Evolutionary conservation across 2,329 filamentous ascomycete species (phyloP).

Genomic region (Neurospora sp.): DNA sequence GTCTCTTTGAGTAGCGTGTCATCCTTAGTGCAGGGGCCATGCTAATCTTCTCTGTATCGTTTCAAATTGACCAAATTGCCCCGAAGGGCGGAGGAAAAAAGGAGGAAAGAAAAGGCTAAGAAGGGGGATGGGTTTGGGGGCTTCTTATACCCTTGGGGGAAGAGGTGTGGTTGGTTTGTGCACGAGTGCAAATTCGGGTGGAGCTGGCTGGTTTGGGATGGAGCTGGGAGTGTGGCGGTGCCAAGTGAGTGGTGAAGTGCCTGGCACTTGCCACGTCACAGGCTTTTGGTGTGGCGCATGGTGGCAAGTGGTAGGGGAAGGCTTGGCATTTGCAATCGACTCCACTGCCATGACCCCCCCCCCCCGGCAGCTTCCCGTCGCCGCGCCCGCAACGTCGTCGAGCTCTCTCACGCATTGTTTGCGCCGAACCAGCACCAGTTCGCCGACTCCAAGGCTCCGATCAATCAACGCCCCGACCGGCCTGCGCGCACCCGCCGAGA

Average conservation of each 20-base stretch:
- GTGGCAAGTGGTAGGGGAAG: not conserved
- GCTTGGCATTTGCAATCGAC: not conserved
- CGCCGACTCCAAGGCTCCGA: not conserved
- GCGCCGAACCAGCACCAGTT: not conserved
- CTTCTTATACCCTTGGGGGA: constrained; percentile 7
- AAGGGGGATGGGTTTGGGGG: not conserved
- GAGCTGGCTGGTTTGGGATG: not conserved
- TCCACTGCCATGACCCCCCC: not conserved
- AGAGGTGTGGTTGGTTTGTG: constrained; percentile 8
- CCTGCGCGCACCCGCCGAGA: not conserved
- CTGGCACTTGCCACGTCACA: not conserved
- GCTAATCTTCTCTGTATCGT: constrained; percentile 65
- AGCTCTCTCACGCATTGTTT: not conserved
- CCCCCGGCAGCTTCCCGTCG: not conserved
- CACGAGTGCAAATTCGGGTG: constrained; percentile 8
- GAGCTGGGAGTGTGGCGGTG: not conserved
- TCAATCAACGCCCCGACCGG: not conserved
- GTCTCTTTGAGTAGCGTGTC: constrained; percentile 68
- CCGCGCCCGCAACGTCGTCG: not conserved
- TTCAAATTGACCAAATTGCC: constrained; percentile 23
- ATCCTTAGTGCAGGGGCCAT: constrained; percentile 88
- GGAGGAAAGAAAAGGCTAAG: constrained; percentile 9
- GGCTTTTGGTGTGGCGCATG: not conserved
- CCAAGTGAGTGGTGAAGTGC: not conserved
- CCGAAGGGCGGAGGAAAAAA: constrained; percentile 16